Conservation (phyloP, 345 rosid genomes). For the Populus ilicifolia region DNA sequence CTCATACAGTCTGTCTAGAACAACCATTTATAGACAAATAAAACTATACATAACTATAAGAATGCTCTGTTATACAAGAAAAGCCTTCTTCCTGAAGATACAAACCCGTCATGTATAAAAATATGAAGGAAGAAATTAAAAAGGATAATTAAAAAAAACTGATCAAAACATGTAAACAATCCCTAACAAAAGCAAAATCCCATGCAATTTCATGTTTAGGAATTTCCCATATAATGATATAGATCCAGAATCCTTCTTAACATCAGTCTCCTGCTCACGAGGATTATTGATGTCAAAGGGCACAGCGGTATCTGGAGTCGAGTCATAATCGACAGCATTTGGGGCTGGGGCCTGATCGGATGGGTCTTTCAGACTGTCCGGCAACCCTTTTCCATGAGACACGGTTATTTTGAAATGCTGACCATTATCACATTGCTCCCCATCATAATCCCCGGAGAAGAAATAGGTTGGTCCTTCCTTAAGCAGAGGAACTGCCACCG, state of each 20-base stretch:
- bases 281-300: constrained; percentile 72
- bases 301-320: constrained; percentile 70
- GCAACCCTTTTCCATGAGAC: constrained; percentile 75
- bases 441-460: constrained; percentile 83
- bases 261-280: constrained; percentile 31
- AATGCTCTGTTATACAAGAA: not conserved
- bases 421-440: constrained; percentile 75
- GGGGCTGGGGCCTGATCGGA: constrained; percentile 61
- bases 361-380: constrained; percentile 42
- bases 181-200: constrained; percentile 29
- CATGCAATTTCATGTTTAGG: constrained; percentile 8
- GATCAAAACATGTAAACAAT: constrained; percentile 20
- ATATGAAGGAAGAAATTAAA: not conserved
- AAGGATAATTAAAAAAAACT: not conserved
- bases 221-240: constrained; percentile 18
- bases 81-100: not conserved
- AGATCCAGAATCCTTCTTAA: constrained; percentile 26
- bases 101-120: not conserved
- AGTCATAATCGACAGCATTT: constrained; percentile 42
- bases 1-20: not conserved
- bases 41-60: not conserved
- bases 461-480: constrained; percentile 71
- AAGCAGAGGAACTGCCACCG: constrained; percentile 64
- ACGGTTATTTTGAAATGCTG: constrained; percentile 69
- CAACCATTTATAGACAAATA: not conserved